Evolutionary conservation across 805 yeast species (phyloP), one percentile per base, ranked within the genome.

Genomic region (Schwanniomyces polymorphus): DNA sequence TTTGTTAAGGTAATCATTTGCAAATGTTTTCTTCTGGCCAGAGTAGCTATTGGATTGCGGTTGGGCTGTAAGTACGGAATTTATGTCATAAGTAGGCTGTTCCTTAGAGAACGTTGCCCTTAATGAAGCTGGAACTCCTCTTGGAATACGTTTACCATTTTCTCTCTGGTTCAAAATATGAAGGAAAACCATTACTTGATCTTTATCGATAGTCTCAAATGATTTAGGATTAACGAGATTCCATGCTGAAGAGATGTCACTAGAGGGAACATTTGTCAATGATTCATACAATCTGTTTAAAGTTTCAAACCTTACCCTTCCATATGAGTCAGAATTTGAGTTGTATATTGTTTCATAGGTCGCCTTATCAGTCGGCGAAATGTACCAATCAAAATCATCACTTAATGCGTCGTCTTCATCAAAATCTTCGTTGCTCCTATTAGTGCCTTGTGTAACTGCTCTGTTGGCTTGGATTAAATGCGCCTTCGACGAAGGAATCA

Each of bases 191-290:
- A 91, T 68, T 21, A 91, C 84, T 64, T 95, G 98, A 68, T 94
- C 98, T 58, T 87, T 91, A 65, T 91, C 97, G 51, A 94, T 91
- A 8, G 96, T 86, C 59, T 85, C 89, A 44, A 83, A 82, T 46
- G 86, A 84, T 59, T 88, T 86, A 9, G 99, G 98, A 60, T 94
- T 94, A 45, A 94, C 96, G 48, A 94, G 72, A 64, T 89, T 90
- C 98, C 99, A 94, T 2, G 97, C 96, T 41, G 88, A 85, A 26
- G 91, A 81, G 6, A 91, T 77, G 64, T 91, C 99, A 4, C 91
- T 79, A 45, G 83, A 80, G 9, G 97, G 97, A 10, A 94, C 88
- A 50, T 81, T 81, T 28, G 69, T 65, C 47, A 92, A 78, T 17
- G 90, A 80, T 34, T 75, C 64, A 67, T 89, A 92, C 38, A 94